Conservation (phyloP, 2,329 filamentous ascomycete genomes). For the Penicillium polonicum region DNA sequence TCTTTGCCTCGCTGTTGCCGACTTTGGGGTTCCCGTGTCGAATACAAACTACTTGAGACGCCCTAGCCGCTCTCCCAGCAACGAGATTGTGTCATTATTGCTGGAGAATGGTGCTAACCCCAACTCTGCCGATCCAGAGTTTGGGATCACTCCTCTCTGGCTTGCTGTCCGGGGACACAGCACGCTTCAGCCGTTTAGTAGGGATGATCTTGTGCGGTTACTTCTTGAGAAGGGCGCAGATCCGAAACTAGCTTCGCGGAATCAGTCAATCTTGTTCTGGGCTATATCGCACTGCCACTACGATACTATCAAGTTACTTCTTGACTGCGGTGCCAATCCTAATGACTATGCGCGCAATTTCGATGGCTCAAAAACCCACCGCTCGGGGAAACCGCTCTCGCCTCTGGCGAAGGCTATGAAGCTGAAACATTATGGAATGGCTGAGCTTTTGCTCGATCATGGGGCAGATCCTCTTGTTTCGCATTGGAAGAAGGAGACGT, state of each 20-base stretch:
- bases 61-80: background rate
- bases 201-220: background rate
- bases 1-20: background rate
- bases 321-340: background rate
- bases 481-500: background rate
- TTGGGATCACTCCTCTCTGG: conserved; percentile 1
- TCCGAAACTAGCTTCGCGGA: background rate
- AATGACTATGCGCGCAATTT: background rate
- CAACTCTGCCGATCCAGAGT: background rate
- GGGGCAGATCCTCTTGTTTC: conserved; percentile 1
- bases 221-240: background rate
- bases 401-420: background rate
- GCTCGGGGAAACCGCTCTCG: background rate
- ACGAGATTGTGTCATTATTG: background rate
- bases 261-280: background rate
- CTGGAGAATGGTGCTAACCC: background rate
- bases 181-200: background rate
- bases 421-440: background rate
- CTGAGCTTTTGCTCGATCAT: background rate
- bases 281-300: background rate
- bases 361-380: background rate
- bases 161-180: background rate
- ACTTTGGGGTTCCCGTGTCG: background rate
- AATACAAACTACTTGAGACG: background rate
- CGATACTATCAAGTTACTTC: background rate